Base-by-base conservation (phyloP, 805 yeast species). In the Kockiozyma suomiensis region DNA sequence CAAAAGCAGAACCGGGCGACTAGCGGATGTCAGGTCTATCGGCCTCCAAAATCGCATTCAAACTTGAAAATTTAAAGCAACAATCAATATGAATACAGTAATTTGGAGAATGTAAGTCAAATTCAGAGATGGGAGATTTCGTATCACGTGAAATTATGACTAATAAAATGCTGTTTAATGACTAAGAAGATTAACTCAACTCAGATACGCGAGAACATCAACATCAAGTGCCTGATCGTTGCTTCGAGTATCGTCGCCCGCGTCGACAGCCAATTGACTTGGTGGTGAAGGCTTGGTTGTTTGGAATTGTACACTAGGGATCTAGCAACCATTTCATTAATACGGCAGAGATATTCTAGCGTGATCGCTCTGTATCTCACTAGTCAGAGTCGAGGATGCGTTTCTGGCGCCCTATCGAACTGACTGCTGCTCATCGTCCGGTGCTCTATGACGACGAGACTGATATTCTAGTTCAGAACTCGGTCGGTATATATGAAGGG, bases 401-500 rank as follows among this genome's bases (percentile, higher is more conserved):
- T 6, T 55, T 60, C 54, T 73, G 76, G 76, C 63, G 62, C 23
- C 55, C 50, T 47, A 66, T 72, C 12, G 72, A 69, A 33, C 65
- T 75, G 50, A 69, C 76, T 19, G 65, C 71, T 2, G 74, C 70
- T 1, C 69, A 71, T 3, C 62, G 73, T 26, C 79, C 78, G 1
- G 67, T 69, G n/a, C 69, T 75, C 28, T 61, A 50, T 6, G 66
- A 68, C 19, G 61, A 58, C 43, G 92, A 87, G 68, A 73, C 75
- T 38, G 85, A 83, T 64, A 71, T 85, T 1, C 69, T 78, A 2
- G 82, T 85, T 1, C 84, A 79, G 59, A 78, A 78, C 54, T 74
- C 76, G 21, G 81, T 89, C 0, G 97, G 97, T 0, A 72, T 92
- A 3, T 92, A 92, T 70, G 92, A 87, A 67, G 96, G 74, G 70